Percentiles rank a stretch among this genome's conserved stretches.
Conservation (phyloP, 2,329 filamentous ascomycete species). For the Fusarium citri region DNA sequence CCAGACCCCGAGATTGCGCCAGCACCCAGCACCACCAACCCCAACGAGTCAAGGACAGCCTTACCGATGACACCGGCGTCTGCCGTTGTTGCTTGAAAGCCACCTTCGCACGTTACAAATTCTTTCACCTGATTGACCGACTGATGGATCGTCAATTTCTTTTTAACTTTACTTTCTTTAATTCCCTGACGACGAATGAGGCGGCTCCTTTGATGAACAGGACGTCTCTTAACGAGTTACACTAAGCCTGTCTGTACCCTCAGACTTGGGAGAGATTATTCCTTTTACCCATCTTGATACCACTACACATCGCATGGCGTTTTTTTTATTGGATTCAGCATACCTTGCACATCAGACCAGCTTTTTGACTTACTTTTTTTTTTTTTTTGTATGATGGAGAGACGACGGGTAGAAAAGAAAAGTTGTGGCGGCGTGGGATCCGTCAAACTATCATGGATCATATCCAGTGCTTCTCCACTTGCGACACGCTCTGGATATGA, state of each 20-base stretch:
- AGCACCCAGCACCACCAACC: conserved; percentile 57
- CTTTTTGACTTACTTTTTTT: conserved; percentile 3
- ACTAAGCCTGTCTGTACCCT: conserved; percentile 33
- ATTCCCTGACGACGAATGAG: conserved; percentile 45
- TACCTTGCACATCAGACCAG: conserved; percentile 18
- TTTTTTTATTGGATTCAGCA: conserved; percentile 29
- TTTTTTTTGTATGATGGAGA: conserved; percentile 21
- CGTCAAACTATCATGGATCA: not conserved
- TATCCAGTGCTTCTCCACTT: conserved; percentile 8
- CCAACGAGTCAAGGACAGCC: conserved; percentile 53
- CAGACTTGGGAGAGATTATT: conserved; percentile 37
- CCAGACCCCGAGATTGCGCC: conserved; percentile 78
- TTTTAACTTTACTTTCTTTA: conserved; percentile 36
- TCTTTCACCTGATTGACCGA: conserved; percentile 26
- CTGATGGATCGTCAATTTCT: conserved; percentile 14
- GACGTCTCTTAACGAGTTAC: conserved; percentile 41
- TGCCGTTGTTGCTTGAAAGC: conserved; percentile 40
- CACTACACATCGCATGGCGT: conserved; percentile 48
- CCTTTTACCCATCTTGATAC: conserved; percentile 44
- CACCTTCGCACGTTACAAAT: not conserved
- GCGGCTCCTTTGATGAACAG: conserved; percentile 42
- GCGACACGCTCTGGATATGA: conserved; percentile 21
- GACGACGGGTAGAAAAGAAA: conserved; percentile 31
- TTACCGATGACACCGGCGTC: conserved; percentile 51
- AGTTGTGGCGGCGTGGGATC: conserved; percentile 25